Conservation (phyloP, 345 rosid species). For the Pseudoturritis turrita region DNA sequence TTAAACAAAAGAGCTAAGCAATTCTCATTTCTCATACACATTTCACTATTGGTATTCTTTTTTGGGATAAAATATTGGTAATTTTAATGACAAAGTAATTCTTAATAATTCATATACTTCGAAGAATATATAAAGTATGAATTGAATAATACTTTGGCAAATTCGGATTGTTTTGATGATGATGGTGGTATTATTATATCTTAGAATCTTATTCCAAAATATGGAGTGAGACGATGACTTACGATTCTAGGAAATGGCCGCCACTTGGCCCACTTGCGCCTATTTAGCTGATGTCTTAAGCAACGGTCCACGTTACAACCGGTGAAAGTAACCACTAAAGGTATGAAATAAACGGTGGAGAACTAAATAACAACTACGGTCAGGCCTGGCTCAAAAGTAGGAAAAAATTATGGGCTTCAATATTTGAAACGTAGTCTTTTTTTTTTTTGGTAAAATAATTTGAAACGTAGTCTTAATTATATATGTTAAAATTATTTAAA, state of each 20-base stretch:
- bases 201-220: conserved; percentile 14
- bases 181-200: background rate
- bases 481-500: too few relatives aligned
- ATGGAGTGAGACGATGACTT: conserved; percentile 14
- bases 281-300: conserved; percentile 9
- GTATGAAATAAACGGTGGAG: background rate
- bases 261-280: background rate
- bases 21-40: too few relatives aligned
- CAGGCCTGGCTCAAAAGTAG: too few relatives aligned
- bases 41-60: too few relatives aligned
- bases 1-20: too few relatives aligned
- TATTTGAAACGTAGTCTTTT: too few relatives aligned
- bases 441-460: too few relatives aligned
- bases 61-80: too few relatives aligned
- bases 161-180: background rate
- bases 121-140: background rate
- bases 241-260: conserved; percentile 10
- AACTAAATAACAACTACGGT: background rate
- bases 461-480: too few relatives aligned
- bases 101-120: too few relatives aligned
- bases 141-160: background rate
- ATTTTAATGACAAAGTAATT: too few relatives aligned
- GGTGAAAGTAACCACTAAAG: background rate
- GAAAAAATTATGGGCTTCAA: too few relatives aligned
- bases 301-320: conserved; percentile 18